Evolutionary conservation across 1,139 yeast genomes (phyloP).

Genomic region (Martiniozyma asiatica): DNA sequence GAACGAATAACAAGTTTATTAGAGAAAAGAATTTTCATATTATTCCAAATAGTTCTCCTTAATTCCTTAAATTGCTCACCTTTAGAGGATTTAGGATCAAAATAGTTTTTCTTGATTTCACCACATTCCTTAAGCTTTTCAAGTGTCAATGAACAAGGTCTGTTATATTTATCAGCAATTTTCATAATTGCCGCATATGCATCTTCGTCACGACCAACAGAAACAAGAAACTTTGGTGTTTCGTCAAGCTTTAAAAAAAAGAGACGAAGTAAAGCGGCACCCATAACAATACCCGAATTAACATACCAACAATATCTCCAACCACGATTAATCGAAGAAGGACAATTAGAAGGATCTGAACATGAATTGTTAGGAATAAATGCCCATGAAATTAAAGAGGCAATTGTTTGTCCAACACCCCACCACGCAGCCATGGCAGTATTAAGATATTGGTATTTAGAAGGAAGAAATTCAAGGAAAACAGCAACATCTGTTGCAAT

Average conservation of each 20-base stretch:
- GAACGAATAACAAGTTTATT: slow-evolving; percentile 29
- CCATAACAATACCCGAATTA: slow-evolving; percentile 40
- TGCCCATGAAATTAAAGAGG: slow-evolving; percentile 45
- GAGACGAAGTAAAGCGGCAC: slow-evolving; percentile 35
- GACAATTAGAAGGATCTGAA: slow-evolving; percentile 29
- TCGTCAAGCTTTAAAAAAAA: slow-evolving; percentile 38
- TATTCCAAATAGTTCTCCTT: slow-evolving; percentile 17
- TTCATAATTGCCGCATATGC: slow-evolving; percentile 29
- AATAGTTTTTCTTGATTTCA: slow-evolving; percentile 18
- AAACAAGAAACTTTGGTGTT: slow-evolving; percentile 44
- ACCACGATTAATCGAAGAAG: slow-evolving; percentile 37
- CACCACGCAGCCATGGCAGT: slow-evolving; percentile 49
- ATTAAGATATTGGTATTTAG: slow-evolving; percentile 39
- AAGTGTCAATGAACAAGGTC: slow-evolving; percentile 31
- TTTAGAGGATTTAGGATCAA: slow-evolving; percentile 6
- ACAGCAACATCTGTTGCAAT: slow-evolving; percentile 50
- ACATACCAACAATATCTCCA: slow-evolving; percentile 51
- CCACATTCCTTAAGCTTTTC: slow-evolving; percentile 36
- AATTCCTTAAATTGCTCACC: slow-evolving; percentile 13
- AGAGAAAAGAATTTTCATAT: slow-evolving; percentile 28
- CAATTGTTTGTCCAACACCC: slow-evolving; percentile 52
- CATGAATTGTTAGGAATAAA: slow-evolving; percentile 40
- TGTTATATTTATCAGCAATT: slow-evolving; percentile 31
- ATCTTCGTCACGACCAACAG: slow-evolving; percentile 41
- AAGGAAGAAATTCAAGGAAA: slow-evolving; percentile 46